These are phyloP conservation scores for Juncus inflexus DNA, from an alignment of 176 grass and related monocot species.

Conservation along the genomic window DNA sequence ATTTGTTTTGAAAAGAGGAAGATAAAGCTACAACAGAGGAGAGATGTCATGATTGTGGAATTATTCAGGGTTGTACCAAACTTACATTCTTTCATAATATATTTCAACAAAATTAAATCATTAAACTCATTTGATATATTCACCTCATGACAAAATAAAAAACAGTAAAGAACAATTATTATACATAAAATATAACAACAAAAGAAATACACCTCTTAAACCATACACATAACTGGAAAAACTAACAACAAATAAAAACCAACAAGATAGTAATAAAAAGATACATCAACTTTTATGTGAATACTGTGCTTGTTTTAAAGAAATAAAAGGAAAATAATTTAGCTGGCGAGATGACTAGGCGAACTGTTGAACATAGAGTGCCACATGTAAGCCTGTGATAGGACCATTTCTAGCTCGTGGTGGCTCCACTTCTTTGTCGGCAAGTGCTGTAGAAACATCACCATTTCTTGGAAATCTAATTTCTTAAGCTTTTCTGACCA, in stretches of 20 bases:
- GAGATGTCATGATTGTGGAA: conserved; percentile 12
- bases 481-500: conserved; percentile 94
- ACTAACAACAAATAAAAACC: conserved; percentile 14
- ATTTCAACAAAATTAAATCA: too few relatives aligned
- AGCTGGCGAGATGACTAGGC: conserved; percentile 65
- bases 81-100: background rate
- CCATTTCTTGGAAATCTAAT: conserved; percentile 96
- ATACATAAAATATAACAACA: conserved; percentile 17
- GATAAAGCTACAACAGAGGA: conserved; percentile 6
- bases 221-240: conserved; percentile 7
- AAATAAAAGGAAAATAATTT: background rate
- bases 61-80: background rate
- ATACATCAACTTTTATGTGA: background rate
- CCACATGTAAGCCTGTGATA: conserved; percentile 96
- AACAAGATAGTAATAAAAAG: background rate
- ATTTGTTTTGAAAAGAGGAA: conserved; percentile 12
- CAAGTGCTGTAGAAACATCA: conserved; percentile 95
- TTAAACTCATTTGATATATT: too few relatives aligned
- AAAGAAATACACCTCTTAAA: conserved; percentile 15
- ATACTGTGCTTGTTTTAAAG: background rate
- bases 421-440: conserved; percentile 88
- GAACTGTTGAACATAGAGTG: conserved; percentile 88
- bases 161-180: background rate
- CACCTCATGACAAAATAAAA: too few relatives aligned
- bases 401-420: conserved; percentile 84